Base-by-base conservation (phyloP, 2,329 filamentous ascomycete genomes). In the Aspergillus felis region DNA sequence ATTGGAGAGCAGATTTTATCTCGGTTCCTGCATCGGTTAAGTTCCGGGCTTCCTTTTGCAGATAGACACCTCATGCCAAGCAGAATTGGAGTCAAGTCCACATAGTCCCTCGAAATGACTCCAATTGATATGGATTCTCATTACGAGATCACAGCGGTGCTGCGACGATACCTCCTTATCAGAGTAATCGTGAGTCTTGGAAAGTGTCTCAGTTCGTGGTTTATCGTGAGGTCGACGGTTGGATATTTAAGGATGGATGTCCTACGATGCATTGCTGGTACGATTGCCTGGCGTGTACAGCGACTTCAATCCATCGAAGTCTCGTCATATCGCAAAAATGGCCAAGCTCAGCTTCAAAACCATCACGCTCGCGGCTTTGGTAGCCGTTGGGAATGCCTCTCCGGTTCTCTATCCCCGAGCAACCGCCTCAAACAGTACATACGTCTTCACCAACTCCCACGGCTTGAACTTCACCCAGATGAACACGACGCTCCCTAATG, bases 401-500 rank as follows among this genome's bases (percentile, higher is more conserved):
- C 65, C 66, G 22, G 55, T 66, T 22, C 41, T 68, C 25, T 51
- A 59, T 24, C 10, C 61, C n/a, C 65, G 65, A 28, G 57, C n/a
- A 46, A 24, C 57, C 42, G 56, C 35, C 52, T 49, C 61, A 7
- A 66, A 65, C 51, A 53, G 54, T 12, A 64, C 61, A 20, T 64
- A 62, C 46, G 59, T 55, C 24, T 65, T 58, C 47, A 68, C 66
- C 57, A 68, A 67, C 47, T 51, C 64, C 47, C 66, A 68, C 46
- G 64, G 66, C 35, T 38, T 68, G 28, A 66, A 65, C 28, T 68
- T 68, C 42, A 66, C 62, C 6, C 65, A 68, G 27, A 66, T 68
- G 59, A 65, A 68, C 38, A 42, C 60, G 22, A 62, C 57, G 24
- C 61, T 68, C 9, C 66, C 66, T 6, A 68, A 68, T 50, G 59